phyloP scores from a whole-genome alignment of 805 yeast species.

The Saturnispora serradocipensis region DNA sequence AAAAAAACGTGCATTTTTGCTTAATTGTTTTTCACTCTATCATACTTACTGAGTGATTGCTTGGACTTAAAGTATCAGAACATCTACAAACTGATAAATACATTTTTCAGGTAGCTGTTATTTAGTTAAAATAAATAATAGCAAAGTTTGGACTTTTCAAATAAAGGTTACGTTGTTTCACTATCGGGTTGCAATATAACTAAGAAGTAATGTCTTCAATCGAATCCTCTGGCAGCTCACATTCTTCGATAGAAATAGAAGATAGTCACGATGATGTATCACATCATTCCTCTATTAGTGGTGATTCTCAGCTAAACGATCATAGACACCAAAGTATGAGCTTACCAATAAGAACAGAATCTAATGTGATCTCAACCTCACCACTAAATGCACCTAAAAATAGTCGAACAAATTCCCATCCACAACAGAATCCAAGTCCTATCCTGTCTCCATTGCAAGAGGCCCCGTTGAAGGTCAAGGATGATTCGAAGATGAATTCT shows the following conservation, averaged over 20 bases:
- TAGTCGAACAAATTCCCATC: neutral
- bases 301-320: constrained; percentile 28
- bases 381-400: neutral
- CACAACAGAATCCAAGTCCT: neutral
- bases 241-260: constrained; percentile 17
- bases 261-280: constrained; percentile 27
- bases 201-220: neutral
- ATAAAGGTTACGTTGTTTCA: neutral
- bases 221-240: constrained; percentile 2
- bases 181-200: neutral
- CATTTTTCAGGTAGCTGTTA: neutral
- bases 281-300: constrained; percentile 28
- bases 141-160: neutral
- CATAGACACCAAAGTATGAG: constrained; percentile 28
- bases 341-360: constrained; percentile 26
- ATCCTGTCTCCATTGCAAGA: neutral
- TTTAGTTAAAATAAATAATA: neutral
- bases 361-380: constrained; percentile 8
- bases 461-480: constrained; percentile 4
- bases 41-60: neutral
- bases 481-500: constrained; percentile 14
- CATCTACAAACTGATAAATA: neutral
- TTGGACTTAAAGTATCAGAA: neutral
- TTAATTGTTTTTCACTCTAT: neutral
- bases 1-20: neutral